phyloP scores from a whole-genome alignment of 495 filamentous ascomycete species.

The Lasiosphaeris hirsuta region DNA sequence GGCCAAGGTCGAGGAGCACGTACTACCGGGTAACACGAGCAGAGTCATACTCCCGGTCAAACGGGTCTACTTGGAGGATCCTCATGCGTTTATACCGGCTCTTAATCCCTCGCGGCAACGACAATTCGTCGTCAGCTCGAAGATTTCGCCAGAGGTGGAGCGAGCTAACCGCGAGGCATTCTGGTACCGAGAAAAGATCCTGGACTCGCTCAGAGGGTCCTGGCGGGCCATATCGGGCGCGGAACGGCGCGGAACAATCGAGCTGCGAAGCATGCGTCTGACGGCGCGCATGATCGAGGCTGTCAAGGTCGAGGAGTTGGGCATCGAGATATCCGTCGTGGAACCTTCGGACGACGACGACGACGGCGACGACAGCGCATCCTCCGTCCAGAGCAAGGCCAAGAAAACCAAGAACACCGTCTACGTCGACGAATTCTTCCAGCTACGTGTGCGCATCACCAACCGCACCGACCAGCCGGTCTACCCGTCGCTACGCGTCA shows the following conservation, averaged over 20 bases:
- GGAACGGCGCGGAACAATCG: slow-evolving; percentile 62
- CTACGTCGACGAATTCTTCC: slow-evolving; percentile 68
- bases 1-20: slow-evolving; percentile 47
- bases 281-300: slow-evolving; percentile 78
- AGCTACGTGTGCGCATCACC: slow-evolving; percentile 60
- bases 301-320: slow-evolving; percentile 75
- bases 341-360: slow-evolving; percentile 15
- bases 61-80: slow-evolving; percentile 71
- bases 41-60: slow-evolving; percentile 74
- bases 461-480: slow-evolving; percentile 71
- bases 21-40: slow-evolving; percentile 73
- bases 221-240: slow-evolving; percentile 56
- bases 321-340: slow-evolving; percentile 59
- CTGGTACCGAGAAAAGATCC: slow-evolving; percentile 85
- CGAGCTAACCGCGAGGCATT: slow-evolving; percentile 77
- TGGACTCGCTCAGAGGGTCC: slow-evolving; percentile 63
- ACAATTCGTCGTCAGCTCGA: slow-evolving; percentile 86
- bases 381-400: slow-evolving; percentile 1
- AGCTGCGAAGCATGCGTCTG: slow-evolving; percentile 70
- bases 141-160: slow-evolving; percentile 75
- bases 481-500: slow-evolving; percentile 68
- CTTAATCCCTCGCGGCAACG: slow-evolving; percentile 72
- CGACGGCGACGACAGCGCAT: slow-evolving; percentile 6
- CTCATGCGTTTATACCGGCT: slow-evolving; percentile 72
- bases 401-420: slow-evolving; percentile 31